Conservation (phyloP, 768 basidiomycete genomes). For the Panellus pusillus region DNA sequence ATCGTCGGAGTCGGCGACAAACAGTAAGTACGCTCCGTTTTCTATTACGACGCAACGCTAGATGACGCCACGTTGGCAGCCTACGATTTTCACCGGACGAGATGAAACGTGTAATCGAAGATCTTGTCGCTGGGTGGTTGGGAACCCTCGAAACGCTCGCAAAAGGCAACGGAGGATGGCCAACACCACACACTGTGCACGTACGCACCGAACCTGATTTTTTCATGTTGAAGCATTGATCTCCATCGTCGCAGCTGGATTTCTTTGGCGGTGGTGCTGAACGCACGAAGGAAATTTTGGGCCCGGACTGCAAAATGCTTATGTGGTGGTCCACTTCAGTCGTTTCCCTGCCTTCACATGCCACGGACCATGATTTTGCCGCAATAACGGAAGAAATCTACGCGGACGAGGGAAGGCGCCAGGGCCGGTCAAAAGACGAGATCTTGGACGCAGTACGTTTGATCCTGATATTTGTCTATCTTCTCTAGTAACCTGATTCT, state of each 20-base stretch:
- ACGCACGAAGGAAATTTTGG: conserved; percentile 4
- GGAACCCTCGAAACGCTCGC: background rate
- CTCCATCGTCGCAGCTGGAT: background rate
- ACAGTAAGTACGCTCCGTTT: background rate
- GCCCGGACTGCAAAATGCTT: conserved; percentile 7
- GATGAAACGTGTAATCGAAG: background rate
- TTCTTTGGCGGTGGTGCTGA: conserved; percentile 1
- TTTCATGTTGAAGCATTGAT: background rate
- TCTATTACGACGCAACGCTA: too few species aligned
- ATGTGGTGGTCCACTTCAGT: background rate
- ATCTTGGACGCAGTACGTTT: background rate
- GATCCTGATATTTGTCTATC: background rate
- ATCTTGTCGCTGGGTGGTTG: conserved; percentile 8
- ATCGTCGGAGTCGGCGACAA: conserved; percentile 7
- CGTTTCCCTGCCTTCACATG: background rate
- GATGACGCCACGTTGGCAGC: background rate
- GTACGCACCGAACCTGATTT: background rate
- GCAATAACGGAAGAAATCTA: conserved; percentile 5
- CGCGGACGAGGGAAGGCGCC: background rate
- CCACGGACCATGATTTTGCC: conserved; percentile 10
- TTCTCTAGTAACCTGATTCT: background rate
- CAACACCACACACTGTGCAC: conserved; percentile 7
- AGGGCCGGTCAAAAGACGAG: background rate
- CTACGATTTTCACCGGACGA: background rate
- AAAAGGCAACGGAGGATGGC: background rate